Evolutionary conservation across 2,329 filamentous ascomycete genomes (phyloP).

Genomic region (Pseudonectria buxi): DNA sequence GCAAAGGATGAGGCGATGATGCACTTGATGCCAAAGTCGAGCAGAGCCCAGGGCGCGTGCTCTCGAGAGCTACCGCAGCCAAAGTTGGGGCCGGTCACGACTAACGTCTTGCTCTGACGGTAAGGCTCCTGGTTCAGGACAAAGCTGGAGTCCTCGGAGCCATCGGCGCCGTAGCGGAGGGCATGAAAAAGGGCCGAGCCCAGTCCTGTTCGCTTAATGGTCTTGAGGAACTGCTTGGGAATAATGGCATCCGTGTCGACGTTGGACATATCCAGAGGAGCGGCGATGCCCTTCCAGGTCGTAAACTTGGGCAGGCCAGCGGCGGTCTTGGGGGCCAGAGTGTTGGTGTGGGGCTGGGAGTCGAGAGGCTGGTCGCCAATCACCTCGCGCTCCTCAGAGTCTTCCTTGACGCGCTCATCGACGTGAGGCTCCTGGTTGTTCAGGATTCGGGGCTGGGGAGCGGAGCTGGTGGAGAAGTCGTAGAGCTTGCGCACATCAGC

Average conservation of each 20-base stretch:
- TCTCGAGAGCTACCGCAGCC: slow-evolving; percentile 90
- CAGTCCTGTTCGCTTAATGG: slow-evolving; percentile 94
- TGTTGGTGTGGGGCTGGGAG: slow-evolving; percentile 58
- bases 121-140: slow-evolving; percentile 88
- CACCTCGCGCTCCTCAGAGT: slow-evolving; percentile 46
- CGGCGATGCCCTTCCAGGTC: slow-evolving; percentile 77
- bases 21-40: slow-evolving; percentile 93
- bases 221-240: slow-evolving; percentile 98
- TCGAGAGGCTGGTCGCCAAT: slow-evolving; percentile 58
- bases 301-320: slow-evolving; percentile 78
- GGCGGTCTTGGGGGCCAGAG: slow-evolving; percentile 36
- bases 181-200: slow-evolving; percentile 81
- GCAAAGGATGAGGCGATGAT: slow-evolving; percentile 77
- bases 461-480: slow-evolving; percentile 49
- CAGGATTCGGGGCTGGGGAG: slow-evolving; percentile 50
- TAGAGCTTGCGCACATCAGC: slow-evolving; percentile 81
- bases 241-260: slow-evolving; percentile 99
- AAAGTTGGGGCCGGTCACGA: slow-evolving; percentile 89
- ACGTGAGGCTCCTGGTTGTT: slow-evolving; percentile 38
- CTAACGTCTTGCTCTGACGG: slow-evolving; percentile 76
- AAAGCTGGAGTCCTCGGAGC: slow-evolving; percentile 71
- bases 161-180: slow-evolving; percentile 69
- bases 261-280: slow-evolving; percentile 80
- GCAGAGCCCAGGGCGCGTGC: slow-evolving; percentile 93
- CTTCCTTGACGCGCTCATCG: slow-evolving; percentile 46